A percentile compares a stretch with the other conserved stretches of the same genome.
phyloP scores from a whole-genome alignment of 169 alveolate species.

The Cryptosporidium viatorum region DNA sequence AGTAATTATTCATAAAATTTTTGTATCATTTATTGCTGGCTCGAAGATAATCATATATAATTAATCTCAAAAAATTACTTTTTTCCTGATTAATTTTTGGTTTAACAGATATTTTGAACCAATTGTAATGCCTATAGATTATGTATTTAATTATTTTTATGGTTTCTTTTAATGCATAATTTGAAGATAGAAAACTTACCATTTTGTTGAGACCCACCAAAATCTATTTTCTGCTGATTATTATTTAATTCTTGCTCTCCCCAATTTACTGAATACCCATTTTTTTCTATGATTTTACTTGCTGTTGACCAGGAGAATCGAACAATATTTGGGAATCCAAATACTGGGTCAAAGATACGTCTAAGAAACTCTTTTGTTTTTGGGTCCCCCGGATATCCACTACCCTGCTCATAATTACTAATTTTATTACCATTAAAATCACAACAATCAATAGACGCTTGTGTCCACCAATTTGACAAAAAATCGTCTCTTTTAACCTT shows the following conservation, averaged over 20 bases:
- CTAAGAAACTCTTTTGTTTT: slow-evolving; percentile 91
- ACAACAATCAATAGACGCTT: slow-evolving; percentile 54
- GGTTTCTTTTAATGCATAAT: background rate
- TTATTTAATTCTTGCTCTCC: slow-evolving; percentile 77
- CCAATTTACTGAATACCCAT: slow-evolving; percentile 84
- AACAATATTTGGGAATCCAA: slow-evolving; percentile 93
- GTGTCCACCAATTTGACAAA: slow-evolving; percentile 62
- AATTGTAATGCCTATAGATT: slow-evolving; percentile 1
- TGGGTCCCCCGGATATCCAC: slow-evolving; percentile 95
- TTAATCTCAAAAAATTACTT: background rate
- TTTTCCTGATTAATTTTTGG: slow-evolving; percentile 29
- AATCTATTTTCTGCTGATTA: slow-evolving; percentile 27
- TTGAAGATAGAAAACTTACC: background rate
- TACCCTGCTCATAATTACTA: slow-evolving; percentile 84
- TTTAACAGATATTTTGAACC: background rate
- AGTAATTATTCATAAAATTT: background rate
- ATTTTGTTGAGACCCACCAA: background rate
- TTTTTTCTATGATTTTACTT: slow-evolving; percentile 82
- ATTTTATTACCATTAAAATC: slow-evolving; percentile 78
- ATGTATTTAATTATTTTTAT: background rate
- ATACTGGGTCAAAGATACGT: slow-evolving; percentile 88
- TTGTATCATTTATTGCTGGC: background rate
- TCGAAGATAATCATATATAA: background rate
- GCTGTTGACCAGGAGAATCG: slow-evolving; percentile 92
- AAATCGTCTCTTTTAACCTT: slow-evolving; percentile 94